Conservation (phyloP, 331 rosid genomes). For the Arachis monticola region DNA sequence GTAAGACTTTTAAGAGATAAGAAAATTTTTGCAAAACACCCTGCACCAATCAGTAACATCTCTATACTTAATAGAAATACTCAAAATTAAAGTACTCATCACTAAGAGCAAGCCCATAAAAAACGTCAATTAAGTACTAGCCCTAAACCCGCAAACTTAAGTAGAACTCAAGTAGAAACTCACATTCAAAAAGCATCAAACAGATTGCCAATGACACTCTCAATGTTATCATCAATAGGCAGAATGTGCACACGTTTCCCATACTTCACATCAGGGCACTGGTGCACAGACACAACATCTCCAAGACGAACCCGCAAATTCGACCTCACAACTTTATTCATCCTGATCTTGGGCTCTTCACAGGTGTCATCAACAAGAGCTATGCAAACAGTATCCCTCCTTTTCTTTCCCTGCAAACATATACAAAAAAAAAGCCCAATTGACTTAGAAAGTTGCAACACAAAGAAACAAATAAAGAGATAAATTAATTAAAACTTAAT, state of each 20-base stretch:
- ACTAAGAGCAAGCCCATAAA: background rate
- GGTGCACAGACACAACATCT: too few relatives aligned
- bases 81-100: conserved; percentile 8
- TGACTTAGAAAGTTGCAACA: background rate
- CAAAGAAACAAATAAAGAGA: background rate
- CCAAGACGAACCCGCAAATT: too few relatives aligned
- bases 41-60: conserved; percentile 1
- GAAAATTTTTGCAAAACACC: background rate
- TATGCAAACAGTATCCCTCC: too few relatives aligned
- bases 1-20: background rate
- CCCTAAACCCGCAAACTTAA: background rate
- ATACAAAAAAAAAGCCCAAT: conserved; percentile 23
- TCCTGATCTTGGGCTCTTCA: too few relatives aligned
- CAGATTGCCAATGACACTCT: conserved; percentile 74
- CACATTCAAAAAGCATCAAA: conserved; percentile 76
- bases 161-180: conserved; percentile 36
- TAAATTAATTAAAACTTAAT: too few relatives aligned
- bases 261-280: too few relatives aligned
- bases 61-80: background rate
- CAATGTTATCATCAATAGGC: too few relatives aligned
- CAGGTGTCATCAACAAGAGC: too few relatives aligned
- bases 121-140: conserved; percentile 7
- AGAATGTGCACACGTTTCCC: too few relatives aligned
- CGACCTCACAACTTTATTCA: too few relatives aligned
- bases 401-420: conserved; percentile 66